phyloP scores from a whole-genome alignment of 2,329 filamentous ascomycete species.

The Madurella mycetomatis region DNA sequence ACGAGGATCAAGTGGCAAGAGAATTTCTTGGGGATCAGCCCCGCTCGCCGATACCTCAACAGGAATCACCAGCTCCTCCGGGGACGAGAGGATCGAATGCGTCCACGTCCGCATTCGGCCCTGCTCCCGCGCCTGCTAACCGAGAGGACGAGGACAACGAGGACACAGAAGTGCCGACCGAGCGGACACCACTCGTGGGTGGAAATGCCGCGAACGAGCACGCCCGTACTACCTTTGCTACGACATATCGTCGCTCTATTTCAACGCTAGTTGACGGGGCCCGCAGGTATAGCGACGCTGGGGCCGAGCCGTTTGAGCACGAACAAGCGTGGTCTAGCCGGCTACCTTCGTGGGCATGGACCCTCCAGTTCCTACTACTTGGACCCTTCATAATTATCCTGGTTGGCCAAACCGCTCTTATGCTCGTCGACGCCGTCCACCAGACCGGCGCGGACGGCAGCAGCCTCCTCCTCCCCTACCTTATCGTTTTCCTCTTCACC shows the following conservation, averaged over 20 bases:
- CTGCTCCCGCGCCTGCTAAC: conserved; percentile 16
- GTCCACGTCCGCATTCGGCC: background rate
- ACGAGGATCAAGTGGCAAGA: conserved; percentile 44
- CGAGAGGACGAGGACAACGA: conserved; percentile 31
- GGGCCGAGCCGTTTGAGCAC: conserved; percentile 50
- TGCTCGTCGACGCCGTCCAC: conserved; percentile 65
- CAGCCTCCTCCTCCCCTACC: conserved; percentile 64
- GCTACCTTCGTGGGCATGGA: conserved; percentile 80
- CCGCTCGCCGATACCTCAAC: conserved; percentile 9
- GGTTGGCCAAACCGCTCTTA: conserved; percentile 68
- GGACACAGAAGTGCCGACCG: conserved; percentile 41
- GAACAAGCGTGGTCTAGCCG: conserved; percentile 84
- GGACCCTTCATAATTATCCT: conserved; percentile 75
- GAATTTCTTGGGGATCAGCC: conserved; percentile 30
- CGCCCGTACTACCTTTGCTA: conserved; percentile 49
- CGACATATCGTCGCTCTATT: conserved; percentile 50
- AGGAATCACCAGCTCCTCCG: conserved; percentile 16
- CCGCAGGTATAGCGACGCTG: conserved; percentile 23
- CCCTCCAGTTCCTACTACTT: conserved; percentile 76
- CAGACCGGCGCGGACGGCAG: conserved; percentile 86
- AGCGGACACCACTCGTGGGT: conserved; percentile 49
- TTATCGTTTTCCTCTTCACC: conserved; percentile 63
- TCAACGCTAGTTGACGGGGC: conserved; percentile 28
- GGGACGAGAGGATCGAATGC: conserved; percentile 17
- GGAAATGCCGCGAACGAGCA: conserved; percentile 28